Percentiles rank a stretch among this genome's conserved stretches.
Evolutionary conservation across 352 stramenopile species (phyloP).

Genomic region (Pythium utonaiense): DNA sequence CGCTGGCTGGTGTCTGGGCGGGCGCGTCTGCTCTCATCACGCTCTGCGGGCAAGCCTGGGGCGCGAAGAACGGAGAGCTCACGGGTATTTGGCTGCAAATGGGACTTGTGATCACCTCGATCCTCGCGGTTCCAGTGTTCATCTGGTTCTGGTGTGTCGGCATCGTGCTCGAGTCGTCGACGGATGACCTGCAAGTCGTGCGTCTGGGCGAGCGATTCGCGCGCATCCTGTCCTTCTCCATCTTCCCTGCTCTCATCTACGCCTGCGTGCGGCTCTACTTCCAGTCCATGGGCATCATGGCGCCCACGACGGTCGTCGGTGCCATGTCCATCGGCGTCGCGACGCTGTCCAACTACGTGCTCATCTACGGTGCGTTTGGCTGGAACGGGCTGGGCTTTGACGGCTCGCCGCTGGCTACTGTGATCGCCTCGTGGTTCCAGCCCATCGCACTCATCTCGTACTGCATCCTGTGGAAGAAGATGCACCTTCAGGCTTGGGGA

Average conservation of each 20-base stretch:
- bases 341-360: slow-evolving; percentile 55
- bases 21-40: slow-evolving; percentile 69
- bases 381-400: slow-evolving; percentile 69
- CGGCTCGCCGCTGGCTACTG: slow-evolving; percentile 67
- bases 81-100: slow-evolving; percentile 75
- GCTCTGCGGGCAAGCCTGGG: slow-evolving; percentile 73
- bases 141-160: slow-evolving; percentile 63
- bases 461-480: slow-evolving; percentile 71
- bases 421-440: slow-evolving; percentile 81
- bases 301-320: slow-evolving; percentile 66
- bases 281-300: slow-evolving; percentile 80
- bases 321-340: slow-evolving; percentile 63
- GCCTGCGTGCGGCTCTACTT: slow-evolving; percentile 80
- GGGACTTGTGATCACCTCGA: slow-evolving; percentile 41
- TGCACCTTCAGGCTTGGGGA: slow-evolving; percentile 65
- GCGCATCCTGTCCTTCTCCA: slow-evolving; percentile 73
- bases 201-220: slow-evolving; percentile 62
- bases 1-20: slow-evolving; percentile 65
- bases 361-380: slow-evolving; percentile 44
- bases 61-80: slow-evolving; percentile 61
- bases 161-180: slow-evolving; percentile 56
- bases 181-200: slow-evolving; percentile 60
- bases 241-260: slow-evolving; percentile 75
- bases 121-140: slow-evolving; percentile 49
- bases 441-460: slow-evolving; percentile 70